Evolutionary conservation across 768 basidiomycete species (phyloP).

Genomic region (Sarcodon aspratus): DNA sequence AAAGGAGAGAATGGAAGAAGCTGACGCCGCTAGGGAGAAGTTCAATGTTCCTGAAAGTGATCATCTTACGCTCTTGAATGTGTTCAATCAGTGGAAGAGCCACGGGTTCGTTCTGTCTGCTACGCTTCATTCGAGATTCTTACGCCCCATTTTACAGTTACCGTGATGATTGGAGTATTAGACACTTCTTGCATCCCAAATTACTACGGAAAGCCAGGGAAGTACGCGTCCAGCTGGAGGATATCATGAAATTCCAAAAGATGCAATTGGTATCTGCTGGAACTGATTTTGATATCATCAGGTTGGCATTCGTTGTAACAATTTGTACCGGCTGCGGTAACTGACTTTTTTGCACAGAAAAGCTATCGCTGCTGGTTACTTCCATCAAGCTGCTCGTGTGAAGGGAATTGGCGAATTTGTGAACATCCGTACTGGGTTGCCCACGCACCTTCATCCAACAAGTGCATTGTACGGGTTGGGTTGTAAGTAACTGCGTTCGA

Average conservation of each 20-base stretch:
- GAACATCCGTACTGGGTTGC: slow-evolving; percentile 89
- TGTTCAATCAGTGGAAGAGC: slow-evolving; percentile 97
- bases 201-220: slow-evolving; percentile 90
- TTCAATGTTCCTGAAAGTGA: slow-evolving; percentile 99
- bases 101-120: slow-evolving; percentile 56
- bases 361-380: slow-evolving; percentile 95
- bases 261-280: slow-evolving; percentile 88
- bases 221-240: slow-evolving; percentile 90
- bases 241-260: slow-evolving; percentile 99
- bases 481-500: slow-evolving; percentile 40
- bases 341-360: slow-evolving; percentile 39
- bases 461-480: slow-evolving; percentile 94
- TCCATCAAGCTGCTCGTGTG: slow-evolving; percentile 96
- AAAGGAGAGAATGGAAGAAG: slow-evolving; percentile 95
- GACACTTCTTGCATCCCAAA: slow-evolving; percentile 96
- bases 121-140: background rate
- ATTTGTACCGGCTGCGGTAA: background rate
- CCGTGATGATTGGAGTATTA: slow-evolving; percentile 89
- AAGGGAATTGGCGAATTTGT: slow-evolving; percentile 99
- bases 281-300: slow-evolving; percentile 87
- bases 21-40: slow-evolving; percentile 95
- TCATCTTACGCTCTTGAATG: slow-evolving; percentile 89
- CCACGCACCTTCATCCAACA: slow-evolving; percentile 94
- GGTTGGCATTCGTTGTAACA: slow-evolving; percentile 26
- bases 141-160: slow-evolving; percentile 33